A percentile compares a stretch with the other conserved stretches of the same genome.
Conservation (phyloP, 306 rosid species). For the Cicer arietinum region DNA sequence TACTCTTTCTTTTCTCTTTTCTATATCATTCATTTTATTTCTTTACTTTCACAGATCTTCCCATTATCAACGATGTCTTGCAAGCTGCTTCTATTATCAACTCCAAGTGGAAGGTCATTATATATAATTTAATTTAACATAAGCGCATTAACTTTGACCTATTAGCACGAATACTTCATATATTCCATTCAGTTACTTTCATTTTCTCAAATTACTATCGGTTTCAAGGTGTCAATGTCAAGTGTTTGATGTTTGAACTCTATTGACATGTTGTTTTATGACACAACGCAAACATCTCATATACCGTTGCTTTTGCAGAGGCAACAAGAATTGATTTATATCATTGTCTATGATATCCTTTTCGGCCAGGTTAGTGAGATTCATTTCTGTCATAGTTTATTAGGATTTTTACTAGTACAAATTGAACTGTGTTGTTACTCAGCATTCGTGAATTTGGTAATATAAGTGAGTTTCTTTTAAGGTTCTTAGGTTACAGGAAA, state of each 20-base stretch:
- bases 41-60: conserved; percentile 68
- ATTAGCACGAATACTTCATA: no score
- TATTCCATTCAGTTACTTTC: no score
- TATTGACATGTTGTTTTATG: background rate
- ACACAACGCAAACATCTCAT: background rate
- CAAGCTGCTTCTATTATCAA: conserved; percentile 23
- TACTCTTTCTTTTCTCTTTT: background rate
- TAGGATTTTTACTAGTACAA: background rate
- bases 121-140: background rate
- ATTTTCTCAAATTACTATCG: no score
- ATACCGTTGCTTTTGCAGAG: conserved; percentile 52
- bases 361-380: conserved; percentile 68
- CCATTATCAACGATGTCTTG: conserved; percentile 69
- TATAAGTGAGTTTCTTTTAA: background rate
- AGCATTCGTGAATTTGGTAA: background rate
- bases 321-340: conserved; percentile 75
- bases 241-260: background rate
- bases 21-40: background rate
- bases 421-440: background rate
- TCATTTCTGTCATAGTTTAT: background rate
- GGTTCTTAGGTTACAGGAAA: conserved; percentile 5
- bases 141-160: background rate
- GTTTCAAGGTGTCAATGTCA: no score
- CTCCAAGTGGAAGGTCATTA: conserved; percentile 60
- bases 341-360: conserved; percentile 83